Conservation (phyloP, 2,329 filamentous ascomycete genomes). For the Onygenales sp. region DNA sequence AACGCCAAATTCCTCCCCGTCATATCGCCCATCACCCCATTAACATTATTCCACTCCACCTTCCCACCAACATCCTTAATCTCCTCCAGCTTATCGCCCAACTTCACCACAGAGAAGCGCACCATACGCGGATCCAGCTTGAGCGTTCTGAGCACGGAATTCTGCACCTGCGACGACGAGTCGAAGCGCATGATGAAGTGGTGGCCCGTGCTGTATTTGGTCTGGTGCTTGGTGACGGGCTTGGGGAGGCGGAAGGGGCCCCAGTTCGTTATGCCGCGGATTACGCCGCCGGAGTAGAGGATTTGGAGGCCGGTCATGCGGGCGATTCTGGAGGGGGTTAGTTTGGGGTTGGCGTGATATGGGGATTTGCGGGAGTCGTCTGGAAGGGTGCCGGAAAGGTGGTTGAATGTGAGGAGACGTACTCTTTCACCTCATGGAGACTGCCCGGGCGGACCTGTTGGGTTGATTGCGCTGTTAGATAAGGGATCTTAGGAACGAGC, state of each 20-base stretch:
- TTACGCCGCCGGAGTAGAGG: conserved; percentile 73
- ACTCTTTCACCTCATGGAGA: conserved; percentile 92
- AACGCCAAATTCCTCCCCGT: neutral
- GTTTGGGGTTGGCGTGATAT: neutral
- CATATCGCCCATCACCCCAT: conserved; percentile 13
- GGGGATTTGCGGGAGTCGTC: neutral
- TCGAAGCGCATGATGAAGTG: conserved; percentile 99
- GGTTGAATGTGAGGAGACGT: conserved; percentile 27
- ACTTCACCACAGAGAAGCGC: conserved; percentile 73
- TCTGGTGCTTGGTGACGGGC: conserved; percentile 69
- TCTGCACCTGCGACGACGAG: conserved; percentile 61
- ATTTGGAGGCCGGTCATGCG: conserved; percentile 73
- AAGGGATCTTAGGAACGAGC: neutral
- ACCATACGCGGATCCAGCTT: conserved; percentile 85
- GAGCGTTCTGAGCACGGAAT: conserved; percentile 64
- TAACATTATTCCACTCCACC: conserved; percentile 42
- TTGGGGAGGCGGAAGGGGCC: conserved; percentile 81
- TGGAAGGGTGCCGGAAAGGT: conserved; percentile 5
- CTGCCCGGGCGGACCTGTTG: conserved; percentile 81
- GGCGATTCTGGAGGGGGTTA: conserved; percentile 58
- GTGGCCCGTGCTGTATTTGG: conserved; percentile 74
- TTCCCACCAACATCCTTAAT: conserved; percentile 49
- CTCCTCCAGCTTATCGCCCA: conserved; percentile 59
- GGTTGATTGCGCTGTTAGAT: neutral
- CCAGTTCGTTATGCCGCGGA: conserved; percentile 93